Evolutionary conservation across 495 filamentous ascomycete species (phyloP).

Genomic region (Arthonia radiata): DNA sequence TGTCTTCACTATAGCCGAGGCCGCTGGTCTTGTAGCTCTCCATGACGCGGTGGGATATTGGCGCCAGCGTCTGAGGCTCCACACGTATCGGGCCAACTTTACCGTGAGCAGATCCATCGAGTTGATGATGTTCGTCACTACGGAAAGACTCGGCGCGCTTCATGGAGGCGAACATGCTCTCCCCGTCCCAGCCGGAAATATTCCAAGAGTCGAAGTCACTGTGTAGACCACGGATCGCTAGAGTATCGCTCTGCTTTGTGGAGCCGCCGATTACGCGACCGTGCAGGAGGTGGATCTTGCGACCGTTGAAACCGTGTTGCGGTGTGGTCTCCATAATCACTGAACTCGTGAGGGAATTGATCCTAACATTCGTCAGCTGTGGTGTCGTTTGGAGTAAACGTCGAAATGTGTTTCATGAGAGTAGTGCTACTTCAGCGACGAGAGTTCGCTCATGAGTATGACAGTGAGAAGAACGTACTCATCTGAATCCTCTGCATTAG

Average conservation of each 20-base stretch:
- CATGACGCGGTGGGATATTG: constrained; percentile 21
- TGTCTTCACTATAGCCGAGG: constrained; percentile 21
- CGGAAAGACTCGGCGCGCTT: constrained; percentile 24
- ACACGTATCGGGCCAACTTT: constrained; percentile 20
- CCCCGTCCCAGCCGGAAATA: constrained; percentile 25
- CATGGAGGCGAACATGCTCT: constrained; percentile 28
- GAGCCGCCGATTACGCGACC: constrained; percentile 34
- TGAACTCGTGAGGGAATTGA: too few species aligned
- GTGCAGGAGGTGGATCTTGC: constrained; percentile 10
- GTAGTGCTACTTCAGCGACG: too few species aligned
- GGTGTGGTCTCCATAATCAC: constrained; percentile 9
- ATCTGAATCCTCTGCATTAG: too few species aligned
- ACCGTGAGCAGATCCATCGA: constrained; percentile 16
- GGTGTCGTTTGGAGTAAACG: too few species aligned
- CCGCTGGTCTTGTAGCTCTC: constrained; percentile 22
- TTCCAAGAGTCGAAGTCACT: constrained; percentile 39
- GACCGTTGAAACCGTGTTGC: constrained; percentile 3
- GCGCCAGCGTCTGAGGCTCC: constrained; percentile 23
- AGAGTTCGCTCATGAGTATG: too few species aligned
- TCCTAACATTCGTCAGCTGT: too few species aligned
- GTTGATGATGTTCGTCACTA: constrained; percentile 9
- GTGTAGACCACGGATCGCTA: constrained; percentile 33
- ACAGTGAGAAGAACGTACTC: too few species aligned
- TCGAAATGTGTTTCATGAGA: too few species aligned
- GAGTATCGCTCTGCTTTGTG: constrained; percentile 33